Percentiles rank a stretch among this genome's conserved stretches.
phyloP scores from a whole-genome alignment of 805 yeast genomes.

The Saturnispora gosingensis region DNA sequence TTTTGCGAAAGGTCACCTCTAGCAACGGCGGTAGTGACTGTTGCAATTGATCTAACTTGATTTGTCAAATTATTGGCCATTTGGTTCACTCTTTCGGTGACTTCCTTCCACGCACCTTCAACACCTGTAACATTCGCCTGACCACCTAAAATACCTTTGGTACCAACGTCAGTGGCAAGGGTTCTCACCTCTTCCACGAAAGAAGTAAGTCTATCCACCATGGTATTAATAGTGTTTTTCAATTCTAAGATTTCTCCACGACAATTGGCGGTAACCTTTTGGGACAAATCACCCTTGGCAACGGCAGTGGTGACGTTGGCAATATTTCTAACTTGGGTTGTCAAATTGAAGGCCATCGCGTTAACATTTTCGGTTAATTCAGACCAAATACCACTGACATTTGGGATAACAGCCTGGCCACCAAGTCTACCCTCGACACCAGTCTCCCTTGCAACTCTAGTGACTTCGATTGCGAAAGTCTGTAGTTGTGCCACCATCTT shows the following conservation, averaged over 20 bases:
- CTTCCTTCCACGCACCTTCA: constrained; percentile 83
- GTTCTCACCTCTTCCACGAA: constrained; percentile 79
- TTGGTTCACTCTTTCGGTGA: constrained; percentile 80
- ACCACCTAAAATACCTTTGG: constrained; percentile 80
- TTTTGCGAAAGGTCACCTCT: constrained; percentile 81
- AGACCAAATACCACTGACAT: constrained; percentile 82
- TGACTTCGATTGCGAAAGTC: constrained; percentile 77
- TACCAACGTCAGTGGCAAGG: constrained; percentile 81
- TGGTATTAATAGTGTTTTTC: constrained; percentile 73
- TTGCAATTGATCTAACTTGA: constrained; percentile 82
- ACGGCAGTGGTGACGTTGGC: constrained; percentile 86
- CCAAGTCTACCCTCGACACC: constrained; percentile 86
- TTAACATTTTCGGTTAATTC: constrained; percentile 80
- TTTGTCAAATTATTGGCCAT: constrained; percentile 85
- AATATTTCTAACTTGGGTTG: constrained; percentile 81
- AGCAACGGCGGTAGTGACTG: constrained; percentile 87
- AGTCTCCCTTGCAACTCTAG: constrained; percentile 80
- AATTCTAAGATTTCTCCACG: constrained; percentile 72
- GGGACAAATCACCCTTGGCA: constrained; percentile 72
- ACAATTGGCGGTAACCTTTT: constrained; percentile 80
- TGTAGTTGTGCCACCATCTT: constrained; percentile 83
- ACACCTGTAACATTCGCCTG: constrained; percentile 81
- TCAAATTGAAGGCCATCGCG: constrained; percentile 82
- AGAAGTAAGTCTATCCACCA: constrained; percentile 81
- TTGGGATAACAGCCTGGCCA: constrained; percentile 75